Evolutionary conservation across 108 stramenopile species (phyloP).

Genomic region (Cyclotella atomus): DNA sequence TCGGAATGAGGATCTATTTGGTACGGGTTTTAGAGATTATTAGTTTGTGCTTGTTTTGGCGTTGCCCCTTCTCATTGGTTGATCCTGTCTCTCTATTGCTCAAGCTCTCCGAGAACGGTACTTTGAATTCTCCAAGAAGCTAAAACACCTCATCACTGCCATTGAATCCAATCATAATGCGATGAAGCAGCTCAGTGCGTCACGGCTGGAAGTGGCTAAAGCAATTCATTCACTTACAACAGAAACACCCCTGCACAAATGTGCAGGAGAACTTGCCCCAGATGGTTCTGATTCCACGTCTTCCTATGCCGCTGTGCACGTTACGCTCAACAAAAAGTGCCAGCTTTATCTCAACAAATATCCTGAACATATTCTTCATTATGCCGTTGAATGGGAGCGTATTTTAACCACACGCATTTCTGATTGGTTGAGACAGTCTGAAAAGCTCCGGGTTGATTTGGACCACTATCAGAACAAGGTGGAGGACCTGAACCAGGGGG

Average conservation of each 20-base stretch:
- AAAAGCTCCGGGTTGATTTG: slow-evolving; percentile 72
- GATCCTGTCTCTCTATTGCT: too few relatives aligned
- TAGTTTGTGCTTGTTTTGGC: too few relatives aligned
- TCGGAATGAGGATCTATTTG: slow-evolving; percentile 29
- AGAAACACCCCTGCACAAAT: slow-evolving; percentile 38
- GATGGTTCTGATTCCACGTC: slow-evolving; percentile 20
- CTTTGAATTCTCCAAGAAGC: slow-evolving; percentile 37
- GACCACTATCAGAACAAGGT: slow-evolving; percentile 84
- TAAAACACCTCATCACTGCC: slow-evolving; percentile 40
- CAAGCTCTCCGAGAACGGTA: slow-evolving; percentile 24
- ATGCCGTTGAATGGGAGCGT: slow-evolving; percentile 82
- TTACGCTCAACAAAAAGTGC: slow-evolving; percentile 49
- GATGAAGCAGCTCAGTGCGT: slow-evolving; percentile 29
- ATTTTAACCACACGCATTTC: slow-evolving; percentile 63
- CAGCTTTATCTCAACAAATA: slow-evolving; percentile 67
- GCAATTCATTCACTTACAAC: slow-evolving; percentile 44
- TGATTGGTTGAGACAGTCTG: slow-evolving; percentile 59
- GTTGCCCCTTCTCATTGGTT: too few relatives aligned
- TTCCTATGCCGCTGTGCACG: slow-evolving; percentile 46
- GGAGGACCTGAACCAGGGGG: slow-evolving; percentile 60
- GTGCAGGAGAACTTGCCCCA: slow-evolving; percentile 36
- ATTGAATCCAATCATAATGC: slow-evolving; percentile 39
- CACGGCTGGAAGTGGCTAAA: slow-evolving; percentile 42
- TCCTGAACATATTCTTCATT: slow-evolving; percentile 73
- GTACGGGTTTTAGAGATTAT: not conserved